A percentile compares a stretch with the other conserved stretches of the same genome.
Conservation (phyloP, 805 yeast genomes). For the Zygosaccharomyces kombuchaensis region DNA sequence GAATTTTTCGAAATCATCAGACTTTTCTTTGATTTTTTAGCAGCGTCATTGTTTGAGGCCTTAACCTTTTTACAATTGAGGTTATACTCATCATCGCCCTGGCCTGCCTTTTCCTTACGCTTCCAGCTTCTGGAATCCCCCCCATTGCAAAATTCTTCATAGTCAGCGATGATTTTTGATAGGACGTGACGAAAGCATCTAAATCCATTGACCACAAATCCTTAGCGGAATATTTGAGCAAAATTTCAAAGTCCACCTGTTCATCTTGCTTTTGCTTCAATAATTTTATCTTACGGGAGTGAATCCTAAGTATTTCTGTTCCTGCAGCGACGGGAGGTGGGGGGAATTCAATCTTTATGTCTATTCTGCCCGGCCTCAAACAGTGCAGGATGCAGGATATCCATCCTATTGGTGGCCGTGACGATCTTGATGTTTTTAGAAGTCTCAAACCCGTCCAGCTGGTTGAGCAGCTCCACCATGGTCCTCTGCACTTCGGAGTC, state of each 20-base stretch:
- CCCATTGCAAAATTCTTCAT: conserved; percentile 53
- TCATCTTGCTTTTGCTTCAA: conserved; percentile 67
- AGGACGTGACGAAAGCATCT: conserved; percentile 62
- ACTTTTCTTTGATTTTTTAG: conserved; percentile 22
- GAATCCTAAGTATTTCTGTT: conserved; percentile 87
- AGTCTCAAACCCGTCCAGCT: conserved; percentile 95
- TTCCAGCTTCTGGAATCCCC: conserved; percentile 43
- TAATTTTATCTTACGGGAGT: conserved; percentile 88
- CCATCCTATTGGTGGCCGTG: conserved; percentile 97
- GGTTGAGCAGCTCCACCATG: conserved; percentile 92
- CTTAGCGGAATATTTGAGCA: conserved; percentile 69
- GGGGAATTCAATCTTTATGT: conserved; percentile 91
- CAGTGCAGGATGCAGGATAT: conserved; percentile 90
- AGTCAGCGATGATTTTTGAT: conserved; percentile 66
- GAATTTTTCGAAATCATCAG: conserved; percentile 25
- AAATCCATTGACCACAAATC: conserved; percentile 86
- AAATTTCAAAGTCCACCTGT: conserved; percentile 61
- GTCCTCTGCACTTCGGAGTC: conserved; percentile 97
- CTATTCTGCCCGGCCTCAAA: conserved; percentile 97
- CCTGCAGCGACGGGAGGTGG: conserved; percentile 91
- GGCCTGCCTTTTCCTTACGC: conserved; percentile 28
- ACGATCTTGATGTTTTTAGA: conserved; percentile 96
- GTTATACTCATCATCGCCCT: conserved; percentile 35
- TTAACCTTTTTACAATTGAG: conserved; percentile 26
- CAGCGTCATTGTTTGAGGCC: conserved; percentile 16